Percentiles rank a stretch among this genome's conserved stretches.
Conservation (phyloP, 257 asterid species). For the Solanum chaucha region DNA sequence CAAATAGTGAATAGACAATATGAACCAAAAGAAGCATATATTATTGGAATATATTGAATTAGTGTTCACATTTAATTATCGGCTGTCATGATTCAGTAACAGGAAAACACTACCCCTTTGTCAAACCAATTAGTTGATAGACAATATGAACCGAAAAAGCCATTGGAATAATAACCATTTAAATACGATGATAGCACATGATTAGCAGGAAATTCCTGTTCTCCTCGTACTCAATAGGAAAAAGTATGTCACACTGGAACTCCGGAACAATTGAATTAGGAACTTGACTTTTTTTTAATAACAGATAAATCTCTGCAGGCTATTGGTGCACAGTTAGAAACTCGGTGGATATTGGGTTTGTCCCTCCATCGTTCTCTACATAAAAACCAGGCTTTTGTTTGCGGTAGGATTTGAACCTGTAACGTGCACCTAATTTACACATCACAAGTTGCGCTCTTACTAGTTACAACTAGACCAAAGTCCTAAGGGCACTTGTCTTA, state of each 20-base stretch:
- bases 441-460: not conserved
- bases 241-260: not conserved
- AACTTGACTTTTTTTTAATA: not conserved
- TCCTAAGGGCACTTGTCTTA: not conserved
- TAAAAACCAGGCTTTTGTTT: not conserved
- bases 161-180: not conserved
- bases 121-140: not conserved
- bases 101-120: not conserved
- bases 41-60: not conserved
- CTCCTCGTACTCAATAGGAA: not conserved
- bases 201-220: not conserved
- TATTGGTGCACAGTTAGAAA: not conserved
- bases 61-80: not conserved
- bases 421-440: not conserved
- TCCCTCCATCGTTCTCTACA: not conserved
- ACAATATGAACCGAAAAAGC: not conserved
- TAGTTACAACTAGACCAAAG: not conserved
- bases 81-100: not conserved
- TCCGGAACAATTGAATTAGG: not conserved
- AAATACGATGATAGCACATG: not conserved
- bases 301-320: not conserved
- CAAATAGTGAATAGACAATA: not conserved
- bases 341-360: not conserved
- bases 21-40: not conserved
- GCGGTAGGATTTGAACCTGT: not conserved